Evolutionary conservation across 2,329 filamentous ascomycete genomes (phyloP).

Genomic region (Thelonectria discophora): DNA sequence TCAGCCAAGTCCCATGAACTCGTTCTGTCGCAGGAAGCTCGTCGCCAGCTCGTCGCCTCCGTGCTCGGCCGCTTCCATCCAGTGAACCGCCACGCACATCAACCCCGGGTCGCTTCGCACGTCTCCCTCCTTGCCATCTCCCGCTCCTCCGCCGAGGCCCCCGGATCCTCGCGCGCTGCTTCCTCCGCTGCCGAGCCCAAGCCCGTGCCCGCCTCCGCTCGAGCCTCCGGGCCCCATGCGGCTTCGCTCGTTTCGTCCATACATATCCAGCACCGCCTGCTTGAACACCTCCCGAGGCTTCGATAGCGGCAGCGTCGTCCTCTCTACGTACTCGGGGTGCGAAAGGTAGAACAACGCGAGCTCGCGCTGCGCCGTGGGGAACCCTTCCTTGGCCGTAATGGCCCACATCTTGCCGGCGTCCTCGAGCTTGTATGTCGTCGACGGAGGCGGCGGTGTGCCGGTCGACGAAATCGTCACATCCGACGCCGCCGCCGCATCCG

Average conservation of each 20-base stretch:
- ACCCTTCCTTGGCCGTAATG: slow-evolving; percentile 91
- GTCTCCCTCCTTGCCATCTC: slow-evolving; percentile 52
- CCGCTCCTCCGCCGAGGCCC: slow-evolving; percentile 33
- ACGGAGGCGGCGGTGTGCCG: slow-evolving; percentile 56
- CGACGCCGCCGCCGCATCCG: slow-evolving; percentile 43
- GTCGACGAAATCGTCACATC: slow-evolving; percentile 48
- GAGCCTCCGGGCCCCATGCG: slow-evolving; percentile 36
- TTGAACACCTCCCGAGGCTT: slow-evolving; percentile 91
- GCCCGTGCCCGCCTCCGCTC: slow-evolving; percentile 33
- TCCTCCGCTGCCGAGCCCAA: slow-evolving; percentile 41
- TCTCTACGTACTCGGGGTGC: slow-evolving; percentile 83
- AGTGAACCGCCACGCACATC: slow-evolving; percentile 95
- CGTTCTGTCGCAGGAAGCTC: slow-evolving; percentile 79
- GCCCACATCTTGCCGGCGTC: slow-evolving; percentile 91
- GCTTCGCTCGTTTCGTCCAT: slow-evolving; percentile 53
- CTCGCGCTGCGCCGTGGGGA: slow-evolving; percentile 86
- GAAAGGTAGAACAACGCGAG: slow-evolving; percentile 93
- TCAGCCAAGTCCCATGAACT: slow-evolving; percentile 49
- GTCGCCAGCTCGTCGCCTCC: slow-evolving; percentile 89
- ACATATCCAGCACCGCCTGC: slow-evolving; percentile 80
- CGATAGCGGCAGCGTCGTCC: slow-evolving; percentile 83
- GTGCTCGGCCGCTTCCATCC: slow-evolving; percentile 90
- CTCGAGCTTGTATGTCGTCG: slow-evolving; percentile 73
- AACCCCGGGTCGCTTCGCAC: slow-evolving; percentile 81
- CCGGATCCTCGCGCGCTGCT: slow-evolving; percentile 36